These are phyloP conservation scores for Conringia planisiliqua DNA, from an alignment of 345 rosid genomes.

Conservation along the genomic window DNA sequence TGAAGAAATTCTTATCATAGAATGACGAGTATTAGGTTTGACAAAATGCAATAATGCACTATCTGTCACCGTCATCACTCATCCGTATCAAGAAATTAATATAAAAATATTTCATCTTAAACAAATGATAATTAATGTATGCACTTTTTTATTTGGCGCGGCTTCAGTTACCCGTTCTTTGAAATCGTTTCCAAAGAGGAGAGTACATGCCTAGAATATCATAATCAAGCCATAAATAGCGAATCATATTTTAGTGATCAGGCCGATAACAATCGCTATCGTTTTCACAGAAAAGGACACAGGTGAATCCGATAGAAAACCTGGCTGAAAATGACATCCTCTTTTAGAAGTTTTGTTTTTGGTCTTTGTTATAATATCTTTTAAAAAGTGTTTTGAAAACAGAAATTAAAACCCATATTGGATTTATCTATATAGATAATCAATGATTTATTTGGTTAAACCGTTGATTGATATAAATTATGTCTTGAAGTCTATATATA, in stretches of 20 bases:
- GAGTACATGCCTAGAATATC: not conserved
- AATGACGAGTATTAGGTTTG: not conserved
- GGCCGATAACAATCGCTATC: not conserved
- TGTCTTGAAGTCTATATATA: no score
- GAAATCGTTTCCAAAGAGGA: not conserved
- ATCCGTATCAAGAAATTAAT: conserved; percentile 7
- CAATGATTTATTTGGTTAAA: not conserved
- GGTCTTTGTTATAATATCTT: not conserved
- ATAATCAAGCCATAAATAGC: not conserved
- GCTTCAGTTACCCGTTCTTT: not conserved
- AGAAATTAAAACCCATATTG: not conserved
- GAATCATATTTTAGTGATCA: not conserved
- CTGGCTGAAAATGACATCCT: not conserved
- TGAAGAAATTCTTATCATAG: not conserved
- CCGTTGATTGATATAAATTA: not conserved
- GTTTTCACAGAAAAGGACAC: not conserved
- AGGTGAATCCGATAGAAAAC: not conserved
- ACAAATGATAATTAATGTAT: no score
- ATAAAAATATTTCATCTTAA: not conserved
- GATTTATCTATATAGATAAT: not conserved
- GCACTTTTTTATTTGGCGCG: no score
- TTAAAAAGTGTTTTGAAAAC: not conserved
- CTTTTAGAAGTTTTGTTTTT: not conserved
- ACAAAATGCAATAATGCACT: not conserved
- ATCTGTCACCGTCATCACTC: not conserved